phyloP scores from a whole-genome alignment of 371 early-diverging fungal genomes.

The Coemansia sp. region DNA sequence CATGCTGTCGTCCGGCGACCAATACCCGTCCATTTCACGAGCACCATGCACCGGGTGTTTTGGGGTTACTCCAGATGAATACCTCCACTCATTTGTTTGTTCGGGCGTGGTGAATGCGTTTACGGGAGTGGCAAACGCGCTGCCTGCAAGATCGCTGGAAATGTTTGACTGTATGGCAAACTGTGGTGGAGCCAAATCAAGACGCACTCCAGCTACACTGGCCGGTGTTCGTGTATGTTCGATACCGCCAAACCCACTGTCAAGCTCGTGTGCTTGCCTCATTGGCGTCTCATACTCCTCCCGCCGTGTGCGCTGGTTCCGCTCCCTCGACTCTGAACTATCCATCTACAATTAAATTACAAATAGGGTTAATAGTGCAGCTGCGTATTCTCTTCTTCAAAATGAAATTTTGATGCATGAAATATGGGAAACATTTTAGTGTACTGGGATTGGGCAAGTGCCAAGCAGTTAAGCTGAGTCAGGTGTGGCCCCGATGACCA shows the following conservation, averaged over 20 bases:
- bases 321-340: too few relatives aligned
- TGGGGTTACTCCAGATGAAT: not conserved
- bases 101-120: not conserved
- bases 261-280: not conserved
- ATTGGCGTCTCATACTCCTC: not conserved
- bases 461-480: too few relatives aligned
- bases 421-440: too few relatives aligned
- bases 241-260: not conserved
- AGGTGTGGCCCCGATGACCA: too few relatives aligned
- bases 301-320: too few relatives aligned
- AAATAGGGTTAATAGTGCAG: too few relatives aligned
- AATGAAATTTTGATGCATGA: too few relatives aligned
- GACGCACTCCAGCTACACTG: conserved; percentile 9
- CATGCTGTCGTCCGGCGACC: not conserved
- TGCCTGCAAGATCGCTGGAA: conserved; percentile 1
- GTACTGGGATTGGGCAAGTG: too few relatives aligned
- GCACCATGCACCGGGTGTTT: not conserved
- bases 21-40: not conserved
- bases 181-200: conserved; percentile 12
- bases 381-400: too few relatives aligned
- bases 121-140: conserved; percentile 12
- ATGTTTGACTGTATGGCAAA: conserved; percentile 4
- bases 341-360: too few relatives aligned
- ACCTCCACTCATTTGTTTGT: not conserved
- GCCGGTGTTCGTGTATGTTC: conserved; percentile 9